Conservation (phyloP, 2,329 filamentous ascomycete genomes). For the Venturia asperata region DNA sequence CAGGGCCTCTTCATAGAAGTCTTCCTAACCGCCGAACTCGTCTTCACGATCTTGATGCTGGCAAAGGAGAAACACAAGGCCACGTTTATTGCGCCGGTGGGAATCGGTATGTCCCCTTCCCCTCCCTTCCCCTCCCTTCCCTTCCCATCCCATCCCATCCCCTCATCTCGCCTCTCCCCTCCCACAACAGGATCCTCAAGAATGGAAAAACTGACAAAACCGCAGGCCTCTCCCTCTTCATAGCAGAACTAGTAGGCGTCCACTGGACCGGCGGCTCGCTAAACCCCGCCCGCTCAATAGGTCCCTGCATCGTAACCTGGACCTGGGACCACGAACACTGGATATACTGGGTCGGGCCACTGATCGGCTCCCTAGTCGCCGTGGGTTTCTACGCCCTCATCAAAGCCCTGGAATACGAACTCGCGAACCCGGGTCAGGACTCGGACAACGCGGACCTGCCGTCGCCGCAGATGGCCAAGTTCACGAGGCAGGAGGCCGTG, state of each 20-base stretch:
- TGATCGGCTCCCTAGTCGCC: slow-evolving; percentile 21
- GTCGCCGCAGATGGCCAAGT: not conserved
- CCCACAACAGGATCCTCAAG: too few relatives aligned
- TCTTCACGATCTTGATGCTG: slow-evolving; percentile 39
- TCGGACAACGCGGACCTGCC: not conserved
- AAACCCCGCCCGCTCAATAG: slow-evolving; percentile 37
- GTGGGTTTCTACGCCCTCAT: slow-evolving; percentile 25
- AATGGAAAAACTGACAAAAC: slow-evolving; percentile 56
- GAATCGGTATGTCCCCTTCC: slow-evolving; percentile 21
- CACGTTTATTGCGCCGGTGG: slow-evolving; percentile 35
- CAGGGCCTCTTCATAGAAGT: slow-evolving; percentile 34
- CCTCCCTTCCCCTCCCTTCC: not conserved
- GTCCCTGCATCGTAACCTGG: slow-evolving; percentile 34
- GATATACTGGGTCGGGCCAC: slow-evolving; percentile 31
- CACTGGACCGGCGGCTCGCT: slow-evolving; percentile 39
- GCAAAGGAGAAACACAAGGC: slow-evolving; percentile 38
- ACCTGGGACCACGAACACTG: slow-evolving; percentile 37
- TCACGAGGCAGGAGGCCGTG: not conserved
- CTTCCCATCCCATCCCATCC: not conserved
- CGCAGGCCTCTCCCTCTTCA: slow-evolving; percentile 61
- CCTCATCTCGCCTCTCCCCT: too few relatives aligned
- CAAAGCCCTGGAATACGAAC: slow-evolving; percentile 26
- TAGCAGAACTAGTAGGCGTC: slow-evolving; percentile 45
- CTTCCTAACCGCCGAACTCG: slow-evolving; percentile 34
- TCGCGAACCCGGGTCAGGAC: slow-evolving; percentile 23